Evolutionary conservation across 345 rosid genomes (phyloP).

Genomic region (Balakata baccata): DNA sequence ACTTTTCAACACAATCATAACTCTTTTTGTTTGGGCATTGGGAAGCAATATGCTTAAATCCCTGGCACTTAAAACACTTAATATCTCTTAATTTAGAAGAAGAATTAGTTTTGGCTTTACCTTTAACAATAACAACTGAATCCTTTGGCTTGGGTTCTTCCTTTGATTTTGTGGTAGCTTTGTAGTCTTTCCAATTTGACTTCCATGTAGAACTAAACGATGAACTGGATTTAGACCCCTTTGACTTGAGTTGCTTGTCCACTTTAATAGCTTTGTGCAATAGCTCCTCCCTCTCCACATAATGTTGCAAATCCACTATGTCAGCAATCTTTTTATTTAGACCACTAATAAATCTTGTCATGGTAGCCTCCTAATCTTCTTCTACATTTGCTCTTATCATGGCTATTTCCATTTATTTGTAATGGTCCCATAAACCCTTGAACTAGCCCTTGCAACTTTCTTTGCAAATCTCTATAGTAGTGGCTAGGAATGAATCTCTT

Average conservation of each 20-base stretch:
- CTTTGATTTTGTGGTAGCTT: not conserved
- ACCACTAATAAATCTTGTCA: not conserved
- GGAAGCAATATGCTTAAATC: not conserved
- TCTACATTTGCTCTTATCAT: not conserved
- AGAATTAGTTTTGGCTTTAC: not conserved
- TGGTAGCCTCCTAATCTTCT: not conserved
- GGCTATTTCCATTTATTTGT: no score
- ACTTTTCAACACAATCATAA: not conserved
- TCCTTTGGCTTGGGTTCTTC: not conserved
- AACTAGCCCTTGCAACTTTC: not conserved
- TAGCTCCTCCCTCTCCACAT: not conserved
- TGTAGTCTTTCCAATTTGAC: not conserved
- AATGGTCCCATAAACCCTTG: not conserved
- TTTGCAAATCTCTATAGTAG: not conserved
- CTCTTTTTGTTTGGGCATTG: conserved; percentile 1
- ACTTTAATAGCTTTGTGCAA: not conserved
- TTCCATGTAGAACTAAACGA: not conserved
- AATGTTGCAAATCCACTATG: not conserved
- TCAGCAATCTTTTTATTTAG: not conserved
- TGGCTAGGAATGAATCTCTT: not conserved
- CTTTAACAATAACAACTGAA: not conserved
- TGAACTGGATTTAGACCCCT: not conserved
- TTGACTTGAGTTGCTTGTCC: not conserved
- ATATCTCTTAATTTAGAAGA: not conserved
- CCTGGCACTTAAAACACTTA: not conserved